Evolutionary conservation across 2,329 filamentous ascomycete species (phyloP).

Genomic region (Shiraia bambusicola): DNA sequence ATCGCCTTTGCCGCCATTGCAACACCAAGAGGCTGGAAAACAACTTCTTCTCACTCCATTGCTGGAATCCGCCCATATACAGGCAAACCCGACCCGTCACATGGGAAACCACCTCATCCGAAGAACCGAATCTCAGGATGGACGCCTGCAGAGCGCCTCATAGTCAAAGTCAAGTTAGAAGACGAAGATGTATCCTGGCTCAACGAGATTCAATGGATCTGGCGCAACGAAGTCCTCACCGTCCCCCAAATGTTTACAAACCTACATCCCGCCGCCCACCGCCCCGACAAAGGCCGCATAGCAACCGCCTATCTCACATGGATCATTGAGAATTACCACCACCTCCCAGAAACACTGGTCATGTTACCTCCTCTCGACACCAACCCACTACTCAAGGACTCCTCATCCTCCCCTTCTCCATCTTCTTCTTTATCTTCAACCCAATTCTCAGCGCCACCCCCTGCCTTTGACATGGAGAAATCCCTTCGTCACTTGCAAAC

Average conservation of each 20-base stretch:
- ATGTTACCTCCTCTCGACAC: constrained; percentile 19
- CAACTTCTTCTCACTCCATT: neutral
- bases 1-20: constrained; percentile 3
- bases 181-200: constrained; percentile 21
- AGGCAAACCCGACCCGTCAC: constrained; percentile 2
- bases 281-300: constrained; percentile 23
- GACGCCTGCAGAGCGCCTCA: constrained; percentile 4
- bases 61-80: constrained; percentile 14
- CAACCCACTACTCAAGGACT: too few relatives aligned
- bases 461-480: too few relatives aligned
- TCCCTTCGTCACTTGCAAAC: too few relatives aligned
- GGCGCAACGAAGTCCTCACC: constrained; percentile 46
- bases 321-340: constrained; percentile 27
- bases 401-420: neutral
- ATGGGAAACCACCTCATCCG: constrained; percentile 6
- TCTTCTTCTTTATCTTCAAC: neutral
- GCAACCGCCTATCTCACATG: constrained; percentile 27
- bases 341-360: constrained; percentile 18
- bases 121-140: constrained; percentile 2
- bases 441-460: too few relatives aligned
- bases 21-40: neutral
- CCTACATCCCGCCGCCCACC: constrained; percentile 7
- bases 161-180: constrained; percentile 15
- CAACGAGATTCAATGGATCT: constrained; percentile 20
- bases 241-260: constrained; percentile 13